Conservation (phyloP, 345 rosid genomes). For the Linum trigynum region DNA sequence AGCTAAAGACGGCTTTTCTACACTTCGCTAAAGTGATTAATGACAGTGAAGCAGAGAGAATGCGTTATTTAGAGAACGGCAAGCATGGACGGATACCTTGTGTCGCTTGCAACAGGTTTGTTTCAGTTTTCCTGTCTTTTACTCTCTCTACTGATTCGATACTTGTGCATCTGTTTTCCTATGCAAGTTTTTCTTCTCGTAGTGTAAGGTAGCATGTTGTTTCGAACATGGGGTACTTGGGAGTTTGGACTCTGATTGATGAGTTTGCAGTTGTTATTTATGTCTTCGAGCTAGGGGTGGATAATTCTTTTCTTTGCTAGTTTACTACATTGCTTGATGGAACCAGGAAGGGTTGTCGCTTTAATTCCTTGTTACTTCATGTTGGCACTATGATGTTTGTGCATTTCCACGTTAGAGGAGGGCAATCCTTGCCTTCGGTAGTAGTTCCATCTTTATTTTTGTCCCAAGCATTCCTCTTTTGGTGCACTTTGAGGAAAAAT, state of each 20-base stretch:
- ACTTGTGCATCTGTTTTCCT: not conserved
- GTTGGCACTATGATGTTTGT: not conserved
- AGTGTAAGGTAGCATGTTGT: not conserved
- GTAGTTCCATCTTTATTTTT: not conserved
- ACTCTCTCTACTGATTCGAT: not conserved
- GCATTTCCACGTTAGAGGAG: not conserved
- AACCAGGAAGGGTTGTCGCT: not conserved
- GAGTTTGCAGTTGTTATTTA: not conserved
- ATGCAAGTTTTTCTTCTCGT: not conserved
- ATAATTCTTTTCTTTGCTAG: not conserved
- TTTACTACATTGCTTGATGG: not conserved
- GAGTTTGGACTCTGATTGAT: not conserved
- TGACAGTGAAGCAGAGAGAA: slow-evolving; percentile 53
- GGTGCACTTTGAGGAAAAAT: not conserved
- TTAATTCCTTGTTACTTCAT: not conserved
- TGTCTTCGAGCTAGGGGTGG: not conserved
- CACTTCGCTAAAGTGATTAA: slow-evolving; percentile 50
- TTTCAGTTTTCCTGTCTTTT: not conserved
- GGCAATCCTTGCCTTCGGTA: not conserved
- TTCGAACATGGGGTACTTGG: not conserved
- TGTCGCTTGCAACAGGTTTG: slow-evolving; percentile 83
- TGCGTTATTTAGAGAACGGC: slow-evolving; percentile 69
- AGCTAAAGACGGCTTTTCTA: slow-evolving; percentile 61
- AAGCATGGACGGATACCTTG: slow-evolving; percentile 70
- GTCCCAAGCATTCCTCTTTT: not conserved